Base-by-base conservation (phyloP, 768 basidiomycete species). In the Trametes coccinea region DNA sequence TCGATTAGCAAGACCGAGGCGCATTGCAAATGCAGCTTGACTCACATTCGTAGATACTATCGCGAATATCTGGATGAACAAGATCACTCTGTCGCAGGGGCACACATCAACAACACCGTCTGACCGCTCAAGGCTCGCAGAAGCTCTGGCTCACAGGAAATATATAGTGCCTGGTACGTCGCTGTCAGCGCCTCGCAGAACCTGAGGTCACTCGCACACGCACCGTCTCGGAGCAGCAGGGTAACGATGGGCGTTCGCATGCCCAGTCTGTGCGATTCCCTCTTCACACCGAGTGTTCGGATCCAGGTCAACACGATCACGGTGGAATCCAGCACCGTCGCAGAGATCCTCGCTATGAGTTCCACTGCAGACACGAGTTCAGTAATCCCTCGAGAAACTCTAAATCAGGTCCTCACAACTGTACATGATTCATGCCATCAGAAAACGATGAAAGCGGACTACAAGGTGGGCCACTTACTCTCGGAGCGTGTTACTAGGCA, bases 171-270 rank as follows among this genome's bases (percentile, higher is more conserved):
- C 63, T 64, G 13, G 14, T 37, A 33, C 14, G 0, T 37, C 31
- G 11, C 16, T 8, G 17, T 4, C n/a, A n/a, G 22, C 4, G 22
- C 22, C 22, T 22, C 22, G 22, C 22, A 22, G 22, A 22, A 22
- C 22, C 22, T 22, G 22, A 22, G 22, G 22, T 22, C 22, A 22
- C 22, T 22, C 22, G 22, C 22, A 22, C 22, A 22, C 22, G 22
- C 45, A 62, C 64, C 64, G 31, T 65, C 64, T 1, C 64, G 56
- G 13, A 65, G 60, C 5, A 65, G 45, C 5, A 65, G 53, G 1
- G 64, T 65, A 2, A 53, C 60, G 9, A 59, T 29, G 6, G 64
- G 64, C 22, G 64, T 60, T 8, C 46, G 51, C 29, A 65, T 30
- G 5, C 60, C 60, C n/a, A 65, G 29, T 22, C 57, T 40, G 13